These are phyloP conservation scores for Pyricularia pennisetigena DNA, from an alignment of 2,329 filamentous ascomycete species.

Conservation along the genomic window DNA sequence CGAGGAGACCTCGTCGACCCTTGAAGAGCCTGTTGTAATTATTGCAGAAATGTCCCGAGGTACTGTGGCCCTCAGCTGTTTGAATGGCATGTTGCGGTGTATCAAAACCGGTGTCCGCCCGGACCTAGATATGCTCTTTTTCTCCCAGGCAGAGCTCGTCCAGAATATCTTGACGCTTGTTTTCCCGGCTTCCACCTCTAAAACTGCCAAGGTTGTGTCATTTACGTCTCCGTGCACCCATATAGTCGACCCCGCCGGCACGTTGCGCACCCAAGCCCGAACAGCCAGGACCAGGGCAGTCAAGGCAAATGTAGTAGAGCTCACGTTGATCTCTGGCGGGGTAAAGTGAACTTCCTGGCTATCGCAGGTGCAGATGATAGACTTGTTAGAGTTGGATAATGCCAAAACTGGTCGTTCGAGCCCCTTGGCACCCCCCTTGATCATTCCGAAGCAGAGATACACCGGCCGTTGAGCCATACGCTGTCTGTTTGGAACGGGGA, in stretches of 20 bases:
- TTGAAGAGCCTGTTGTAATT: neutral
- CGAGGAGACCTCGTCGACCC: too few species aligned
- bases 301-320: neutral
- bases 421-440: neutral
- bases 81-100: neutral
- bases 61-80: neutral
- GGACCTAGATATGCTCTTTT: neutral
- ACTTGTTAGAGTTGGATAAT: neutral
- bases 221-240: conserved; percentile 1
- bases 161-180: neutral
- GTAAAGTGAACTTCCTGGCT: neutral
- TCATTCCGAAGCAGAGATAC: neutral
- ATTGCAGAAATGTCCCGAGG: neutral
- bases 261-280: conserved; percentile 2
- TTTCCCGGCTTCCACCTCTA: neutral
- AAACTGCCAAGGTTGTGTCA: neutral
- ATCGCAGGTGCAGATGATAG: neutral
- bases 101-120: neutral
- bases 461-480: too few species aligned
- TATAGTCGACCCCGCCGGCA: neutral
- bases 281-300: neutral
- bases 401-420: neutral
- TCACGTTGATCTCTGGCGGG: neutral
- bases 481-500: neutral
- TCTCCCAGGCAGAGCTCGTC: neutral